Conservation (phyloP, 83 land plant species). For the Picea abies region DNA sequence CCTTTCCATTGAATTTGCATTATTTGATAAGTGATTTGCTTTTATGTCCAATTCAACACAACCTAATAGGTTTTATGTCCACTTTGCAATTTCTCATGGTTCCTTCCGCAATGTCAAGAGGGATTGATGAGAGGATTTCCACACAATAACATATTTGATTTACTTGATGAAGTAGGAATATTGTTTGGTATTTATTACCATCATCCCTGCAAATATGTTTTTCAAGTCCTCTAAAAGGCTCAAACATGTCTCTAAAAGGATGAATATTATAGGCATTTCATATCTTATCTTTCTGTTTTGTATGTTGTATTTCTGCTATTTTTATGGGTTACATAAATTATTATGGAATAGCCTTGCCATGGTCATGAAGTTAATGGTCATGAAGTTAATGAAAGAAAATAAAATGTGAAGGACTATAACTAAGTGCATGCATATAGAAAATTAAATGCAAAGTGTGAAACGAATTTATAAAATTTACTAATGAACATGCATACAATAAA, state of each 20-base stretch:
- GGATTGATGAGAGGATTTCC: constrained; percentile 81
- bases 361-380: too few relatives aligned
- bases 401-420: too few relatives aligned
- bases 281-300: too few relatives aligned
- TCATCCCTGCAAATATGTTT: constrained; percentile 88
- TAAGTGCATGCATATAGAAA: too few relatives aligned
- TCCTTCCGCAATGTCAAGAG: constrained; percentile 69
- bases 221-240: constrained; percentile 70
- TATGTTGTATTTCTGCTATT: too few relatives aligned
- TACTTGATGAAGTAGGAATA: constrained; percentile 81
- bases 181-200: constrained; percentile 96
- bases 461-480: too few relatives aligned
- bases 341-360: too few relatives aligned
- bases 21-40: constrained; percentile 93
- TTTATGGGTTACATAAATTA: too few relatives aligned
- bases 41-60: constrained; percentile 95
- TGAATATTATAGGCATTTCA: too few relatives aligned
- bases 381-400: too few relatives aligned
- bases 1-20: constrained; percentile 77
- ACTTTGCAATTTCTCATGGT: constrained; percentile 93
- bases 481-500: too few relatives aligned
- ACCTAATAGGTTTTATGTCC: constrained; percentile 92
- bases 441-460: too few relatives aligned
- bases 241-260: constrained; percentile 36
- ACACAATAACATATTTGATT: constrained; percentile 92